phyloP scores from a whole-genome alignment of 1,139 yeast genomes.

The Yamadazyma buinensis region DNA sequence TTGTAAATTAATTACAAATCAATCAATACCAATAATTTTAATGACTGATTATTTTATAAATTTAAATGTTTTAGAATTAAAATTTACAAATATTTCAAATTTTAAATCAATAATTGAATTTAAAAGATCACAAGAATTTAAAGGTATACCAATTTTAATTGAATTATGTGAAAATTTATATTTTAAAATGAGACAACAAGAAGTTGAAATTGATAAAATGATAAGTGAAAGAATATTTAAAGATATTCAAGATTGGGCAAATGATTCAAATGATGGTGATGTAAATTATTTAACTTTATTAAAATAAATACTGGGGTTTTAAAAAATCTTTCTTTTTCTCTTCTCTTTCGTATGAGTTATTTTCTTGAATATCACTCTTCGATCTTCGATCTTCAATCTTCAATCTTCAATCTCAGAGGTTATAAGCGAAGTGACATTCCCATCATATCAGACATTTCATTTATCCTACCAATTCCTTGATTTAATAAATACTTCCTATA shows the following conservation, averaged over 20 bases:
- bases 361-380: no score
- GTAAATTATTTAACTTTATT: slow-evolving; percentile 2
- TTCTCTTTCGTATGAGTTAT: background rate
- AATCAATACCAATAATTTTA: slow-evolving; percentile 62
- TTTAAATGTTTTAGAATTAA: slow-evolving; percentile 72
- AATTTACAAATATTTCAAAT: slow-evolving; percentile 60
- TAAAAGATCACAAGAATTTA: slow-evolving; percentile 55
- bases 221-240: slow-evolving; percentile 49
- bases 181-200: slow-evolving; percentile 57
- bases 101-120: slow-evolving; percentile 65
- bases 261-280: slow-evolving; percentile 42
- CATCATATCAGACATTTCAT: slow-evolving; percentile 25
- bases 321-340: background rate
- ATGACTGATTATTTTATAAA: slow-evolving; percentile 51
- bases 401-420: no score
- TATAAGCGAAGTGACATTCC: no score
- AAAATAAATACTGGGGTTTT: no score
- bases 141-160: slow-evolving; percentile 54
- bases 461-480: slow-evolving; percentile 28
- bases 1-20: slow-evolving; percentile 63
- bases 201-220: slow-evolving; percentile 53
- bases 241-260: slow-evolving; percentile 59
- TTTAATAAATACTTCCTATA: slow-evolving; percentile 38
- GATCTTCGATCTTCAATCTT: no score
- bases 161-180: slow-evolving; percentile 77